Conservation (phyloP, 2,329 filamentous ascomycete genomes). For the Arthrobotrys sphaeroides region DNA sequence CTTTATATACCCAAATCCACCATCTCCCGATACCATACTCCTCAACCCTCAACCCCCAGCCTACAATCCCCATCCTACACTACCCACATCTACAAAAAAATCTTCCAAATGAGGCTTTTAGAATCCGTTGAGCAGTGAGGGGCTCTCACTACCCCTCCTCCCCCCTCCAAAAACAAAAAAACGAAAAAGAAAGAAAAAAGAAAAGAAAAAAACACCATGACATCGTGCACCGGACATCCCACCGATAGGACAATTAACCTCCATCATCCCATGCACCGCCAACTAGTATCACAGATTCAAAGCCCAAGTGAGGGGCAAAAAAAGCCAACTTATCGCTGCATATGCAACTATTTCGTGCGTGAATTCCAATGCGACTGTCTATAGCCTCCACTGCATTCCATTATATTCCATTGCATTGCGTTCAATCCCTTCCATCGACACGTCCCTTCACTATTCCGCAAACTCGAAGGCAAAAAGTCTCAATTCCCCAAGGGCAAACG, state of each 20-base stretch:
- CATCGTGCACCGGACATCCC: background rate
- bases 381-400: too few relatives aligned
- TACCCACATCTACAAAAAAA: background rate
- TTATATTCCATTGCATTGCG: background rate
- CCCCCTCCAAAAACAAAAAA: background rate
- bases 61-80: background rate
- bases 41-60: background rate
- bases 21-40: too few relatives aligned
- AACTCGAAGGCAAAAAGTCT: too few relatives aligned
- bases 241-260: constrained; percentile 1
- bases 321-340: background rate
- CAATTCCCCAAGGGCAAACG: too few relatives aligned
- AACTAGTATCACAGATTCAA: background rate
- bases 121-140: constrained; percentile 4
- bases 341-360: constrained; percentile 1
- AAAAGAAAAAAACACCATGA: constrained; percentile 1
- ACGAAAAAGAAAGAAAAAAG: background rate
- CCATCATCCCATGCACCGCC: background rate
- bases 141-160: background rate
- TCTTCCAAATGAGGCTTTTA: background rate
- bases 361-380: constrained; percentile 5
- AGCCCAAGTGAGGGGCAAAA: background rate
- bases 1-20: background rate
- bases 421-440: background rate
- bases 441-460: too few relatives aligned